phyloP scores from a whole-genome alignment of 2,329 filamentous ascomycete genomes.

The Neoarthrinium moseri region DNA sequence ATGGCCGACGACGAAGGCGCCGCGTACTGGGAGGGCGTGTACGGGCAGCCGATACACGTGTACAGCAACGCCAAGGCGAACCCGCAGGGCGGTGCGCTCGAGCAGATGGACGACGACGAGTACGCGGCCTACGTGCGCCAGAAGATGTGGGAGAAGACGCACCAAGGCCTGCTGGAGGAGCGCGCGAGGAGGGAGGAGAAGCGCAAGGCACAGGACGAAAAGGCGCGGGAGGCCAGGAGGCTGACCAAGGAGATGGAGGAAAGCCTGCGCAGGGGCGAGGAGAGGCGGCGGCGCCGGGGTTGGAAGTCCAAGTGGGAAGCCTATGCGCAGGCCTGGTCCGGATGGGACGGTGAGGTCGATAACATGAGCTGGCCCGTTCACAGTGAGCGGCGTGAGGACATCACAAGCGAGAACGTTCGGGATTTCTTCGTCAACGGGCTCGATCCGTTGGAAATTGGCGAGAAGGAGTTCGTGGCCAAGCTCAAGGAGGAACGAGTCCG shows the following conservation, averaged over 20 bases:
- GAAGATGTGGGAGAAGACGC: conserved; percentile 94
- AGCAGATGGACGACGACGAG: conserved; percentile 89
- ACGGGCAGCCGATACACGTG: conserved; percentile 88
- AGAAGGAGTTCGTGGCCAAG: conserved; percentile 42
- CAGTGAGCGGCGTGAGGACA: conserved; percentile 47
- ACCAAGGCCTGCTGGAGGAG: conserved; percentile 80
- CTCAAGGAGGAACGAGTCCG: conserved; percentile 84
- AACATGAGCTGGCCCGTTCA: conserved; percentile 71
- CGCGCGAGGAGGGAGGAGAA: conserved; percentile 60
- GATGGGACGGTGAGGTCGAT: conserved; percentile 42
- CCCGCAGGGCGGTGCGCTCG: conserved; percentile 59
- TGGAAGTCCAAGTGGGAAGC: conserved; percentile 62
- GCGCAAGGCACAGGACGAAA: conserved; percentile 40
- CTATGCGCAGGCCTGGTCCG: conserved; percentile 64
- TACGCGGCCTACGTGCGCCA: conserved; percentile 82
- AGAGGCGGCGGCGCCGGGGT: conserved; percentile 52
- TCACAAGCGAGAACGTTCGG: conserved; percentile 19
- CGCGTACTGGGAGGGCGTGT: conserved; percentile 93
- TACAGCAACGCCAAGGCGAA: conserved; percentile 57
- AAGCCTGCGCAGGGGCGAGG: conserved; percentile 65
- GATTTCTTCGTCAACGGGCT: conserved; percentile 62
- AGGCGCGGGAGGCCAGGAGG: conserved; percentile 33
- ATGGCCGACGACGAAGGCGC: conserved; percentile 96
- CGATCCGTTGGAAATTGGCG: conserved; percentile 40
- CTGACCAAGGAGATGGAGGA: conserved; percentile 67